Evolutionary conservation across 495 filamentous ascomycete species (phyloP).

Genomic region (Aspergillus baeticus): DNA sequence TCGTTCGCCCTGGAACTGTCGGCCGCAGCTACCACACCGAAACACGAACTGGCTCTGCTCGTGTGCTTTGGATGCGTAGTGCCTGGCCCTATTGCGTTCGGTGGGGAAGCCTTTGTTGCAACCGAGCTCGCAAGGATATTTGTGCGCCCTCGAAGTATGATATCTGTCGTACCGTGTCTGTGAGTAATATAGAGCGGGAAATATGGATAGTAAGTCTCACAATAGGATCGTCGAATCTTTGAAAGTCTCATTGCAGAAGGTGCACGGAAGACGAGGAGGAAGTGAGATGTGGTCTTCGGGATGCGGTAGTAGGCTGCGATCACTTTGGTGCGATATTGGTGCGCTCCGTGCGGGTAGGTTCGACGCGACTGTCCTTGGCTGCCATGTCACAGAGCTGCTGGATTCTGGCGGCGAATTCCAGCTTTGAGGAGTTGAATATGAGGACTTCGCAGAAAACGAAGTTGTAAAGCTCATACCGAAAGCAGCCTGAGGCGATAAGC

Average conservation of each 20-base stretch:
- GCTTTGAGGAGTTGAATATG: neutral
- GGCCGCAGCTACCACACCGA: neutral
- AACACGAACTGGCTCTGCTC: neutral
- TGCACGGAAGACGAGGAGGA: neutral
- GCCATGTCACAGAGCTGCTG: too few relatives aligned
- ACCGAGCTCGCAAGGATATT: neutral
- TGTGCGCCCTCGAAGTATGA: neutral
- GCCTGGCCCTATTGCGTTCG: neutral
- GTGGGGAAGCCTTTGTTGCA: neutral
- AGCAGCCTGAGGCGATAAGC: neutral
- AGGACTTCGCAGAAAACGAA: neutral
- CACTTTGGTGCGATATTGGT: neutral
- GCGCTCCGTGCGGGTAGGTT: neutral
- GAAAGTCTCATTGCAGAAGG: neutral
- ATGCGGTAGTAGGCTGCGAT: neutral
- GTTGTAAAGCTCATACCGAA: neutral
- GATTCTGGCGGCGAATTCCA: too few relatives aligned
- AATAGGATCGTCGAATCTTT: neutral
- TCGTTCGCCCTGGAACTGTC: neutral
- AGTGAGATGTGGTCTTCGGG: neutral
- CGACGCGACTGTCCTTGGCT: neutral
- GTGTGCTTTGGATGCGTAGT: neutral
- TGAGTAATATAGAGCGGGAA: neutral
- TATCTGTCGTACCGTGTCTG: neutral
- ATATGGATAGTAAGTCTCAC: neutral